A percentile compares a stretch with the other conserved stretches of the same genome.
Conservation (phyloP, 1,284 basidiomycete species). For the Pulchroboletus neoregius region DNA sequence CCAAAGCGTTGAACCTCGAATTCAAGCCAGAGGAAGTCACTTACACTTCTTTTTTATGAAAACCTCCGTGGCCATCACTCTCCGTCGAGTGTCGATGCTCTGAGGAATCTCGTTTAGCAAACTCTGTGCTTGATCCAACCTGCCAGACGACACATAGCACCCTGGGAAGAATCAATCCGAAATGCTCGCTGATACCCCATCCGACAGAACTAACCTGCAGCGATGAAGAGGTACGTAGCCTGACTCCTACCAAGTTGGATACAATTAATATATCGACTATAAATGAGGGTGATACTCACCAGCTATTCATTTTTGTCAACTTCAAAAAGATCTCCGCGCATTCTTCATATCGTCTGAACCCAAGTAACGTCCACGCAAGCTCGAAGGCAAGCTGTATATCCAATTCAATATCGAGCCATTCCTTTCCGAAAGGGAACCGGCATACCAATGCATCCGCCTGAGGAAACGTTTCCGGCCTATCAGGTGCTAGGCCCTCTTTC, state of each 20-base stretch:
- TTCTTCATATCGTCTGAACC: conserved; percentile 61
- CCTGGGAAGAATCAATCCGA: conserved; percentile 35
- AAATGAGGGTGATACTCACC: conserved; percentile 38
- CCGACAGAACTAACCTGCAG: conserved; percentile 45
- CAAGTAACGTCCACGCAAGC: conserved; percentile 69
- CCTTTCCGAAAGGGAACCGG: neutral
- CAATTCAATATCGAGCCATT: neutral
- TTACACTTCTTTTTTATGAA: conserved; percentile 68
- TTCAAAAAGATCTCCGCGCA: conserved; percentile 61
- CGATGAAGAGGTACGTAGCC: conserved; percentile 71
- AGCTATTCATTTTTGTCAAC: conserved; percentile 64
- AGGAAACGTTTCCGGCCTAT: conserved; percentile 49
- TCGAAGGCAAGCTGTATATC: conserved; percentile 62
- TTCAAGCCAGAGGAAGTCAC: neutral
- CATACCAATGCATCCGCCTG: conserved; percentile 68
- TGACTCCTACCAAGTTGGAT: conserved; percentile 51
- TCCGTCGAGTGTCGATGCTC: conserved; percentile 57
- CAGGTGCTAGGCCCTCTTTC: conserved; percentile 52
- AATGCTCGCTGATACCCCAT: neutral
- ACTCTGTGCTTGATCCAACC: conserved; percentile 51
- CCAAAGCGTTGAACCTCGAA: neutral
- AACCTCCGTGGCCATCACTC: conserved; percentile 68
- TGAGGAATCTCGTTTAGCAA: conserved; percentile 61
- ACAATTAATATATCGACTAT: neutral
- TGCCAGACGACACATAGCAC: conserved; percentile 54